phyloP scores from a whole-genome alignment of 176 grass and related monocot species.

The Lolium rigidum region DNA sequence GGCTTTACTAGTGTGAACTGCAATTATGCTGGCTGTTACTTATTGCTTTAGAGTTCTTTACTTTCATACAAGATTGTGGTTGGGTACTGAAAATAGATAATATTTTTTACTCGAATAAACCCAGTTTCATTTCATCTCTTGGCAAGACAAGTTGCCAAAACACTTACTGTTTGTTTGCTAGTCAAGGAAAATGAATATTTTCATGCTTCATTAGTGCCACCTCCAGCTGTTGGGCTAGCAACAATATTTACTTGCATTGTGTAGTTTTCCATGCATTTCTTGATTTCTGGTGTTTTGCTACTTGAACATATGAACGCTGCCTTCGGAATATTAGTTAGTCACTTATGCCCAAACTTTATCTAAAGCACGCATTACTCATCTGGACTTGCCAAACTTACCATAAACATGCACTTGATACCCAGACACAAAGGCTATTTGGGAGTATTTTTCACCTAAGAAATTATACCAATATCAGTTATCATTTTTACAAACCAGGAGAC shows the following conservation, averaged over 20 bases:
- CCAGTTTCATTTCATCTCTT: conserved; percentile 14
- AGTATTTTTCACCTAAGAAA: conserved; percentile 9
- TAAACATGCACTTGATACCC: conserved; percentile 21
- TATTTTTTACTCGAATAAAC: not conserved
- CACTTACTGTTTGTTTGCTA: not conserved
- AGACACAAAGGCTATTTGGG: not conserved
- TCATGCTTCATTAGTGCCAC: not conserved
- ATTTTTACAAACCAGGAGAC: not conserved
- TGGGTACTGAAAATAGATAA: not conserved
- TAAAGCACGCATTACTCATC: not conserved
- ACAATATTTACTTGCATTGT: not conserved
- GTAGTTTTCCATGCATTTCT: not conserved
- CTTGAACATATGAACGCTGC: not conserved
- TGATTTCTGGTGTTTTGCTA: not conserved
- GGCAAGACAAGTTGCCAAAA: no score
- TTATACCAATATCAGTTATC: not conserved
- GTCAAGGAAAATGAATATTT: not conserved
- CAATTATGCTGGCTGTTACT: not conserved
- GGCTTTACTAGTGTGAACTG: conserved; percentile 34
- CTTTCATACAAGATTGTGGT: conserved; percentile 1
- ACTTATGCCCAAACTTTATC: not conserved
- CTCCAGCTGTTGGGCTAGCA: not conserved
- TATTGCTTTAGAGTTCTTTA: not conserved
- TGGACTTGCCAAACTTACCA: conserved; percentile 19
- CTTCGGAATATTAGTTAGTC: conserved; percentile 3